Conservation (phyloP, 2,329 filamentous ascomycete genomes). For the Akanthomyces lecanii region DNA sequence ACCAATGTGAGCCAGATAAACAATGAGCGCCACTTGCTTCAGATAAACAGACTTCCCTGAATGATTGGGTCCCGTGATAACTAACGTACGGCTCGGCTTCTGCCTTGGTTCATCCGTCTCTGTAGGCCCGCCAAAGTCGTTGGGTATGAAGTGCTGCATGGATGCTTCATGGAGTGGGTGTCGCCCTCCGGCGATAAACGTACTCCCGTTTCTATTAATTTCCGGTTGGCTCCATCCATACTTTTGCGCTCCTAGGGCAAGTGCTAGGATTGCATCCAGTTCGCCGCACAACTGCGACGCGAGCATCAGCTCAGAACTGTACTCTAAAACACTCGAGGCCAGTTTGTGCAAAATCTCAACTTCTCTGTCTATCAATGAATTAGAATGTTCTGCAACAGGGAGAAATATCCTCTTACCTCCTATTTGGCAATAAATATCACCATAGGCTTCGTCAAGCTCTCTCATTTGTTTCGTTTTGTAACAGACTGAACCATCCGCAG, state of each 20-base stretch:
- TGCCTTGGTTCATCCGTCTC: constrained; percentile 37
- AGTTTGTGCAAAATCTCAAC: constrained; percentile 83
- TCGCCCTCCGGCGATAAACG: constrained; percentile 73
- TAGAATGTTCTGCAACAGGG: constrained; percentile 16
- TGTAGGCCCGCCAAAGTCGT: constrained; percentile 62
- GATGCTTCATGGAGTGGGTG: constrained; percentile 85
- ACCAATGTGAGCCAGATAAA: constrained; percentile 89
- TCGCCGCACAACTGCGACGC: constrained; percentile 83
- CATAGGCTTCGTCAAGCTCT: constrained; percentile 74
- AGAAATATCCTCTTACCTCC: constrained; percentile 52
- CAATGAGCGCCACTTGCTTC: constrained; percentile 86
- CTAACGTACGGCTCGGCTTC: constrained; percentile 49
- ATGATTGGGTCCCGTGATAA: constrained; percentile 91
- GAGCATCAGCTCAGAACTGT: constrained; percentile 59
- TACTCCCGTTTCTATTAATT: constrained; percentile 65
- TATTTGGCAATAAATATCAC: constrained; percentile 81
- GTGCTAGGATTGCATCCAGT: constrained; percentile 77
- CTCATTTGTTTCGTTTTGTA: constrained; percentile 83
- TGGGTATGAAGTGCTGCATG: constrained; percentile 76
- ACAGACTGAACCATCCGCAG: constrained; percentile 65
- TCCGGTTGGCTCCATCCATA: constrained; percentile 68
- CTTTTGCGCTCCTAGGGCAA: constrained; percentile 70
- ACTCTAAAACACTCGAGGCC: constrained; percentile 63
- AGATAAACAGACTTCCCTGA: constrained; percentile 96
- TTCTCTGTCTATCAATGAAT: constrained; percentile 61